Evolutionary conservation across 805 yeast genomes (phyloP), one percentile per base, ranked within the genome.

Genomic region (Candida corydali): DNA sequence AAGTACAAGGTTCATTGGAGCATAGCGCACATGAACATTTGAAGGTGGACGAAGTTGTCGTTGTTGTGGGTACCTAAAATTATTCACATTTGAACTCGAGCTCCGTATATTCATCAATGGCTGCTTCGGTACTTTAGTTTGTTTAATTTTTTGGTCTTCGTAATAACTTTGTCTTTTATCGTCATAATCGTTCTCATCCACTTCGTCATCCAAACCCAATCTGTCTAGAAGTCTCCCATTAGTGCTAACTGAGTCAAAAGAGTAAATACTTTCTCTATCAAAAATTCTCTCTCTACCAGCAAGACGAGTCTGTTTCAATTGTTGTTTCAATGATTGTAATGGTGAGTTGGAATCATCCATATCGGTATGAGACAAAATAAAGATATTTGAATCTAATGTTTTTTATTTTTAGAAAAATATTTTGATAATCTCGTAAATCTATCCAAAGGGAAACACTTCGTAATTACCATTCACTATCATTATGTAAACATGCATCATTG

Each of bases 221-320:
- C 69, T 52, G 42, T 68, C 73, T 9, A 68, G 49, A 20, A 68
- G 52, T 29, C 73, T 43, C 4, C 70, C 71, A 43, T 53, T 64
- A 20, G 73, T 67, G 29, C 66, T 57, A 7, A 66, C 69, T 4
- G 70, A 65, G 28, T 67, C 73, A 36, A 65, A 68, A 9, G 70
- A 63, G 43, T 65, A 65, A n/a, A 68, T 46, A 39, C 70, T 65
- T 19, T 56, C 65, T 20, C 54, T 46, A 42, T 64, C 70, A n/a
- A 23, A 12, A 5, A 12, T 32, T n/a, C 7, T 3, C 3, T 20
- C 12, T 5, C 17, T 20, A 20, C 24, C 12, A 8, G 20, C 8
- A n/a, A 32, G 9, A 24, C 24, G 34, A 3, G 34, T 19, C 8
- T 23, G 15, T 16, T 32, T 32, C 14, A 32, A 23, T 24, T 32